phyloP scores from a whole-genome alignment of 2,329 filamentous ascomycete genomes.

The Botrytis tulipae region DNA sequence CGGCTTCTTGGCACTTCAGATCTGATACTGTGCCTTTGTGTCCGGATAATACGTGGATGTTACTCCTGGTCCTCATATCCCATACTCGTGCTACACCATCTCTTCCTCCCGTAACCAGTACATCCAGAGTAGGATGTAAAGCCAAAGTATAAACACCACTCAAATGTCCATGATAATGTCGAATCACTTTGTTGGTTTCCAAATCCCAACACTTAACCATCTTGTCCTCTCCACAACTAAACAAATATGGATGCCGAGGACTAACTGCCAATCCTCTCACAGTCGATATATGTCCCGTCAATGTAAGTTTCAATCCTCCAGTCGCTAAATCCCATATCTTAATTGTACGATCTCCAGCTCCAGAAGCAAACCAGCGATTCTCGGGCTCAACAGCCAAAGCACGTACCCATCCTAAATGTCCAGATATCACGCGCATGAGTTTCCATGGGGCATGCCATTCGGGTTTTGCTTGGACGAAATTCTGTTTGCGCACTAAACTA shows the following conservation, averaged over 20 bases:
- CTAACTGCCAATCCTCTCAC: constrained; percentile 91
- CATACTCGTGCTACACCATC: constrained; percentile 94
- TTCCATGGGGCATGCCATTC: constrained; percentile 99
- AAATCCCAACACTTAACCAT: constrained; percentile 99
- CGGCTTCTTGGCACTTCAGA: constrained; percentile 89
- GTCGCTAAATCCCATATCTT: constrained; percentile 98
- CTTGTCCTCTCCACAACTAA: constrained; percentile 97
- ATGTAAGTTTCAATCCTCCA: constrained; percentile 76
- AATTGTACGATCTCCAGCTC: constrained; percentile 92
- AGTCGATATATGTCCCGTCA: constrained; percentile 93
- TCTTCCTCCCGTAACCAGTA: constrained; percentile 89
- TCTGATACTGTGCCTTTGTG: constrained; percentile 90
- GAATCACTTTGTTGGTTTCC: constrained; percentile 98
- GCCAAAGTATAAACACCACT: constrained; percentile 92
- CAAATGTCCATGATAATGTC: constrained; percentile 95
- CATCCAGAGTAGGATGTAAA: constrained; percentile 91
- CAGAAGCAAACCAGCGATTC: constrained; percentile 97
- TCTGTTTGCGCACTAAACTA: constrained; percentile 58
- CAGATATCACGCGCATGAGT: constrained; percentile 94
- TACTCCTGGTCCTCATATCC: constrained; percentile 97
- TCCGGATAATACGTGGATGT: constrained; percentile 88
- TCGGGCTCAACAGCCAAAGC: constrained; percentile 87
- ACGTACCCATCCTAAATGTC: constrained; percentile 93
- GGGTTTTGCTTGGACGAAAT: constrained; percentile 69
- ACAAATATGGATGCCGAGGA: constrained; percentile 90